Base-by-base conservation (phyloP, 768 basidiomycete species). In the Lyophyllum atratum region DNA sequence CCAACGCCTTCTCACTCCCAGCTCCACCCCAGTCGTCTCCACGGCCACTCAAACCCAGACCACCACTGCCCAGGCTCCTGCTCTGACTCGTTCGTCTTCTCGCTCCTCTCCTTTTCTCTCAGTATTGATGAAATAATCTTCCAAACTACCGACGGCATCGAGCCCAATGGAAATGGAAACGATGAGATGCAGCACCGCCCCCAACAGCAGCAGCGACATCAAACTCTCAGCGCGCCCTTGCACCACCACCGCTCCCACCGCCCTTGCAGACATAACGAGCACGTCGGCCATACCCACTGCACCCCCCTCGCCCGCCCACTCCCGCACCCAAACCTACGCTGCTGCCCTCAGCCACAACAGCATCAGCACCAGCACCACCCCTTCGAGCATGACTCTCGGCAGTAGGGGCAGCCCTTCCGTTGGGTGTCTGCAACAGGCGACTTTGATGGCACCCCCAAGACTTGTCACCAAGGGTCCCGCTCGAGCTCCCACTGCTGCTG, bases 91-190 rank as follows among this genome's bases (percentile, higher is more conserved):
- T 50, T 61, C 57, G 17, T 72, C 72, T 0, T 75, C 74, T 42
- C 71, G 68, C 21, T 75, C 76, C 0, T 74, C 71, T 64, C 66
- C 1, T 70, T 70, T 44, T 75, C 76, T 26, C 66, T 76, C 47
- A 75, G 74, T 39, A 69, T 80, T 21, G 79, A 80, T 52, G 79
- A 80, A 59, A 76, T 80, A 75, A 66, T 80, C 28, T 56, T 79
- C 22, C 70, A 72, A 50, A 74, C 79, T 1, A 69, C 73, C 0
- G 73, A 63, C 28, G 74, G 70, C 4, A 12, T 15, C 34, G 11
- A 37, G 29, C 50, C 54, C 43, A 34, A 49, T 21, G 39, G 49
- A n/a, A n/a, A n/a, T 19, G 15, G 11, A 5, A 40, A 40, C 39
- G 39, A n/a, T n/a, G 39, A 34, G 14, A 7, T 40, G 6, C 51